Percentiles rank a stretch among this genome's conserved stretches.
These are phyloP conservation scores for Ophiognomonia clavigignenti-juglandacearum DNA, from an alignment of 2,329 filamentous ascomycete species.

Conservation along the genomic window DNA sequence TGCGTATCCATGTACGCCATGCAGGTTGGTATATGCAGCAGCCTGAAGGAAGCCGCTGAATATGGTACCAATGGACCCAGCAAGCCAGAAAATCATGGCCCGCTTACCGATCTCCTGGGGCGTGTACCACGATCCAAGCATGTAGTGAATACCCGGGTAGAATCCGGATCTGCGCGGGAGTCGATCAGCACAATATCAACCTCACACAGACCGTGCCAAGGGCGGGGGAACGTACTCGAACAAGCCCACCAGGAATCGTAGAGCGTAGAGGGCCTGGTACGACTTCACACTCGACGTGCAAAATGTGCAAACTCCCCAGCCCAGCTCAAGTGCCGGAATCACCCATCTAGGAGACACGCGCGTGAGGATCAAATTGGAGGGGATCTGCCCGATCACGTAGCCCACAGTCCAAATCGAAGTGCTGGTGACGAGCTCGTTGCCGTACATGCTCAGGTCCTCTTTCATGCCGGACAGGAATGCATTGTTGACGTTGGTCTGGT, in stretches of 20 bases:
- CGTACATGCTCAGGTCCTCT: slow-evolving; percentile 34
- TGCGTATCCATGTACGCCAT: slow-evolving; percentile 38
- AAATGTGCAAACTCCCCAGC: slow-evolving; percentile 24
- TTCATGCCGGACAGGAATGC: slow-evolving; percentile 34
- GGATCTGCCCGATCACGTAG: slow-evolving; percentile 23
- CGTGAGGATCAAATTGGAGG: slow-evolving; percentile 20
- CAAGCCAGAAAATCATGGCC: slow-evolving; percentile 57
- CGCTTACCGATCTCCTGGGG: slow-evolving; percentile 57
- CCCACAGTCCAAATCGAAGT: slow-evolving; percentile 26
- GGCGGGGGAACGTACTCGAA: slow-evolving; percentile 23
- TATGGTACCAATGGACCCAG: slow-evolving; percentile 55
- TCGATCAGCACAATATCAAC: neutral
- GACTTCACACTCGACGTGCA: slow-evolving; percentile 20
- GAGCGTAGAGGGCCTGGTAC: slow-evolving; percentile 16
- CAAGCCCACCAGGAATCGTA: slow-evolving; percentile 22
- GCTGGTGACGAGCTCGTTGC: slow-evolving; percentile 31
- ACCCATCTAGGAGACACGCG: slow-evolving; percentile 26
- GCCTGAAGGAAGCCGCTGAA: slow-evolving; percentile 54
- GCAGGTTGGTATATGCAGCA: slow-evolving; percentile 31
- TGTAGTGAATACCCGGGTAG: slow-evolving; percentile 32
- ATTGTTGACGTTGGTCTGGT: slow-evolving; percentile 37
- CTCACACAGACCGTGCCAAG: neutral
- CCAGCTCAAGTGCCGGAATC: slow-evolving; percentile 25
- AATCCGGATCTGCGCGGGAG: slow-evolving; percentile 5
- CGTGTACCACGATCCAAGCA: slow-evolving; percentile 54